Conservation (phyloP, 2,329 filamentous ascomycete species). For the Xylaria sp. region DNA sequence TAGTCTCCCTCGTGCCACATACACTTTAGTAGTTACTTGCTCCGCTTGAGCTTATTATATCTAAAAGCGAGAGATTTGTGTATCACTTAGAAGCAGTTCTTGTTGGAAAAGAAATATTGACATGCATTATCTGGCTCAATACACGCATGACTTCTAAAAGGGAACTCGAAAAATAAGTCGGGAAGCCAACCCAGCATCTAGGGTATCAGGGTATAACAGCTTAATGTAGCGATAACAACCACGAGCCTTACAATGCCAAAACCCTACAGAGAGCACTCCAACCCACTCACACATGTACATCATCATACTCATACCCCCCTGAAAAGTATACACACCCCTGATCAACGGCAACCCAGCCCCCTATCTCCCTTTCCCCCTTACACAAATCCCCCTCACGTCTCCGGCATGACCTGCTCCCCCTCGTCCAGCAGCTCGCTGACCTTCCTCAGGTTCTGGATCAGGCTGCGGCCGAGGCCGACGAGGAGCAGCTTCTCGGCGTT, state of each 20-base stretch:
- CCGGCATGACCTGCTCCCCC: slow-evolving; percentile 85
- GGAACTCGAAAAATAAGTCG: too few relatives aligned
- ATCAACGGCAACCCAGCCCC: not conserved
- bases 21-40: too few relatives aligned
- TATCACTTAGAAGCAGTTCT: too few relatives aligned
- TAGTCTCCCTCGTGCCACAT: too few relatives aligned
- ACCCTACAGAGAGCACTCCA: too few relatives aligned
- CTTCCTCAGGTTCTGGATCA: slow-evolving; percentile 82
- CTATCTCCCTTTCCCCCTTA: not conserved
- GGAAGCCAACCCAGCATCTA: too few relatives aligned
- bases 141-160: slow-evolving; percentile 7
- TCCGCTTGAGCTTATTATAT: too few relatives aligned
- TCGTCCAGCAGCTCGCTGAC: slow-evolving; percentile 90
- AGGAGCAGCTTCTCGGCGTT: slow-evolving; percentile 96
- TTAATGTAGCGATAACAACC: too few relatives aligned
- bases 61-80: too few relatives aligned
- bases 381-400: slow-evolving; percentile 44
- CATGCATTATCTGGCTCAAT: too few relatives aligned
- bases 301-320: not conserved
- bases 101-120: too few relatives aligned
- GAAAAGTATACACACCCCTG: not conserved
- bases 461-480: slow-evolving; percentile 81
- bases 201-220: slow-evolving; percentile 24
- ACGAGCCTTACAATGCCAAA: not conserved
- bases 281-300: not conserved